These are phyloP conservation scores for Fragilaria radians DNA, from an alignment of 108 stramenopile genomes.

Conservation along the genomic window DNA sequence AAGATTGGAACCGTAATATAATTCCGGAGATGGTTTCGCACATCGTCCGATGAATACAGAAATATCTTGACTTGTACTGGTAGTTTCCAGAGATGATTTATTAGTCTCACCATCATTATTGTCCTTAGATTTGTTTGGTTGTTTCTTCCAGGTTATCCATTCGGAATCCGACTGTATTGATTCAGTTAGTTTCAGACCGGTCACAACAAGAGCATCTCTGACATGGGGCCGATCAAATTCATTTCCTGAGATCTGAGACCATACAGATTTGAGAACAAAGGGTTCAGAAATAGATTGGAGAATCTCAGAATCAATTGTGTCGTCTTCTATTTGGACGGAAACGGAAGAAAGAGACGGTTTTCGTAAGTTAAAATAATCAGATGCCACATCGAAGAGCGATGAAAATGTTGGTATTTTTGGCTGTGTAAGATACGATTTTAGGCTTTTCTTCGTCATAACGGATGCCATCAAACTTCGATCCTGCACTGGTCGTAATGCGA, in stretches of 20 bases:
- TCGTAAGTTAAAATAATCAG: too few relatives aligned
- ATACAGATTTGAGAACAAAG: constrained; percentile 45
- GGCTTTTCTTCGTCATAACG: too few relatives aligned
- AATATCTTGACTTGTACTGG: constrained; percentile 17
- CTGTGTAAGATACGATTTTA: too few relatives aligned
- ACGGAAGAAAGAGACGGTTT: too few relatives aligned
- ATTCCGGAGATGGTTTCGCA: constrained; percentile 17
- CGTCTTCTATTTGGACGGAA: too few relatives aligned
- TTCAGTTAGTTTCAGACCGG: constrained; percentile 41
- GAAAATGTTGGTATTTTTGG: too few relatives aligned
- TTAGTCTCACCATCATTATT: constrained; percentile 28
- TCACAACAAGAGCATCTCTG: constrained; percentile 37
- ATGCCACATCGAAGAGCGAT: too few relatives aligned
- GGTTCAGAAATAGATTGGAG: constrained; percentile 21
- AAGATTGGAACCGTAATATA: constrained; percentile 43
- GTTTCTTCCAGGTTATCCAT: constrained; percentile 67
- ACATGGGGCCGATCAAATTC: constrained; percentile 51
- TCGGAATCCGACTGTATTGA: constrained; percentile 8
- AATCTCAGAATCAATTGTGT: neutral
- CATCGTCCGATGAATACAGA: constrained; percentile 64
- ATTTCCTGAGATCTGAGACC: constrained; percentile 44
- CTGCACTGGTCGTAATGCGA: too few relatives aligned
- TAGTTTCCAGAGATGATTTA: constrained; percentile 21
- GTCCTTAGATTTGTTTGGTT: constrained; percentile 11
- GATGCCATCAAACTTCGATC: too few relatives aligned